Conservation (phyloP, 495 filamentous ascomycete species). For the Xylaria castorea region DNA sequence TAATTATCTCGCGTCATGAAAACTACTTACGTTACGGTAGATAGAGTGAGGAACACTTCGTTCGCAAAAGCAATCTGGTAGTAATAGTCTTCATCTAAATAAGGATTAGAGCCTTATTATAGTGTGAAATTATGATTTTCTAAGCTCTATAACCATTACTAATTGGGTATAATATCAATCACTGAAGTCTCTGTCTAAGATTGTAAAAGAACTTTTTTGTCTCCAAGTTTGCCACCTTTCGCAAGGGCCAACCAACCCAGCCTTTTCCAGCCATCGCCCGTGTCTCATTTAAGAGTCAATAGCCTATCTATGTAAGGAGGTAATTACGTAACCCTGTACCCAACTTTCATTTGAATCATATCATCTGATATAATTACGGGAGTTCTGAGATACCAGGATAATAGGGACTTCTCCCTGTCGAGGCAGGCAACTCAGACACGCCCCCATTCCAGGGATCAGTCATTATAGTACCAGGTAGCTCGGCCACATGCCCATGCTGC, state of each 20-base stretch:
- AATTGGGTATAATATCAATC: conserved; percentile 14
- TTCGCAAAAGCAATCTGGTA: not conserved
- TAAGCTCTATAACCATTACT: not conserved
- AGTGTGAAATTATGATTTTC: not conserved
- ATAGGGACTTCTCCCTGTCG: not conserved
- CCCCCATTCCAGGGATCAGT: conserved; percentile 25
- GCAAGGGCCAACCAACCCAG: not conserved
- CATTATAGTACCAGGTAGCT: conserved; percentile 24
- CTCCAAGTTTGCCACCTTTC: not conserved
- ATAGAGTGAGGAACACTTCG: not conserved
- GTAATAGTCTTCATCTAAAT: not conserved
- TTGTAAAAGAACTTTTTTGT: not conserved
- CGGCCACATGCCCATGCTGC: not conserved
- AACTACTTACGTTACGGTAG: too few species aligned
- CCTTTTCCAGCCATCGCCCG: not conserved
- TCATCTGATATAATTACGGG: not conserved
- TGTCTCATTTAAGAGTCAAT: not conserved
- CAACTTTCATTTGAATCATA: not conserved
- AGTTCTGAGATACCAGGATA: conserved; percentile 16
- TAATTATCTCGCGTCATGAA: too few species aligned
- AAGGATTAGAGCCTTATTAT: not conserved
- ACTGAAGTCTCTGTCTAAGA: not conserved
- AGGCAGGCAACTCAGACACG: conserved; percentile 21
- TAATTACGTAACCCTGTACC: not conserved
- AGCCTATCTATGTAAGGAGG: not conserved